These are phyloP conservation scores for Phytophthora niederhauseri DNA, from an alignment of 352 stramenopile species.

Conservation along the genomic window DNA sequence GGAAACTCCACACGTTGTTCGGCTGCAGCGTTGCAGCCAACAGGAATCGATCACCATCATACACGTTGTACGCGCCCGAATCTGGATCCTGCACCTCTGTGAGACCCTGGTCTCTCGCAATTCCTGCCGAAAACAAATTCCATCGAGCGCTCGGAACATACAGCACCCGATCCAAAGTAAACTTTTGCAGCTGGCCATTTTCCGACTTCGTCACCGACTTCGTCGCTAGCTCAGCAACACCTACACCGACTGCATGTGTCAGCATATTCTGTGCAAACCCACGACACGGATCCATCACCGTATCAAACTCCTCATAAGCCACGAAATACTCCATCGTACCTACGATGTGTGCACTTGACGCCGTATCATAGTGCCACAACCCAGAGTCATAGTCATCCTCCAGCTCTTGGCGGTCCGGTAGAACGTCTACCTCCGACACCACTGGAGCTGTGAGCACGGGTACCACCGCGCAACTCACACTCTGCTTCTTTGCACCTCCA, in stretches of 20 bases:
- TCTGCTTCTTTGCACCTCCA: neutral
- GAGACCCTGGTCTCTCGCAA: no score
- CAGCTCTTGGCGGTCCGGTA: neutral
- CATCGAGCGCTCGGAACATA: no score
- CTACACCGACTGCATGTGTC: neutral
- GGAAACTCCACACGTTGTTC: no score
- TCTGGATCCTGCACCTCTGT: no score
- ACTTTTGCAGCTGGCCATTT: no score
- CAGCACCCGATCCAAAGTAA: no score
- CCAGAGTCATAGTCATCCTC: slow-evolving; percentile 4
- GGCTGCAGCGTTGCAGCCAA: no score
- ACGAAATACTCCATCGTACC: neutral
- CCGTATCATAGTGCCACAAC: neutral
- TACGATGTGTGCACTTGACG: neutral
- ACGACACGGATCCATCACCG: neutral
- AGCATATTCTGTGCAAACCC: neutral
- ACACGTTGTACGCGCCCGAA: no score
- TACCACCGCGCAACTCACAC: neutral
- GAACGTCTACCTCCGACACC: slow-evolving; percentile 2
- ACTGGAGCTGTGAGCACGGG: neutral
- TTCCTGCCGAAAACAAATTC: no score
- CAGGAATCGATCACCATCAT: no score
- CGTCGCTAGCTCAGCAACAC: neutral
- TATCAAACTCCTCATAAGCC: slow-evolving; percentile 1
- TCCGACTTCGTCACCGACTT: no score